Evolutionary conservation across 345 rosid genomes (phyloP).

Genomic region (Populus nigra): DNA sequence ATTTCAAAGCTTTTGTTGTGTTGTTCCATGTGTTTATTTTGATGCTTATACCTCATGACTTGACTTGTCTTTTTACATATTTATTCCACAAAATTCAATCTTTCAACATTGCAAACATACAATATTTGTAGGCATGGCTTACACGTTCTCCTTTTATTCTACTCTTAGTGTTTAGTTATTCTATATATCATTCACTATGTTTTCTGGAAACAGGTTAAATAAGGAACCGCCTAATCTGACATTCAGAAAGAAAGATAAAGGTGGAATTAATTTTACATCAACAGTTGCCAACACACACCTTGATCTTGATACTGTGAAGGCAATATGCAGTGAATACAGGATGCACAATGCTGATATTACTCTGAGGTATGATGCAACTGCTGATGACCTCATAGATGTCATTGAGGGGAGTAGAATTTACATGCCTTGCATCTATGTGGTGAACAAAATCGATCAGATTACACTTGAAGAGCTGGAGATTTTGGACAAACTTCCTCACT

Average conservation of each 20-base stretch:
- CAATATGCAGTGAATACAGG: constrained; percentile 95
- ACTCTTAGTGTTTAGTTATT: background rate
- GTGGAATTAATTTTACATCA: constrained; percentile 88
- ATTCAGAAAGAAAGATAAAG: constrained; percentile 97
- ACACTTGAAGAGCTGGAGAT: constrained; percentile 93
- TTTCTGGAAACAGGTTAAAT: constrained; percentile 64
- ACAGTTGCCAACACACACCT: constrained; percentile 81
- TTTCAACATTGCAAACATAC: too few relatives aligned
- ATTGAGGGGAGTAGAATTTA: constrained; percentile 96
- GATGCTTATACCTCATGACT: background rate
- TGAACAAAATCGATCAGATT: constrained; percentile 96
- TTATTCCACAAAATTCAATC: background rate
- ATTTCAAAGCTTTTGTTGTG: background rate
- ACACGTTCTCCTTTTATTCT: too few relatives aligned
- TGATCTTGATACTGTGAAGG: constrained; percentile 94
- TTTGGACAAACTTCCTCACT: constrained; percentile 96
- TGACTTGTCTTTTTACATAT: background rate
- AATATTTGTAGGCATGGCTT: too few relatives aligned
- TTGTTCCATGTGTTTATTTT: background rate
- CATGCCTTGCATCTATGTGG: constrained; percentile 93
- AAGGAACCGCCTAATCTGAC: constrained; percentile 97
- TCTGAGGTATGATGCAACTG: constrained; percentile 87
- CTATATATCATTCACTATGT: background rate
- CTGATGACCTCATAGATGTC: constrained; percentile 98
- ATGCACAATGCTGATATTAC: constrained; percentile 97